phyloP scores from a whole-genome alignment of 108 stramenopile genomes.

The Stephanodiscus triporus region DNA sequence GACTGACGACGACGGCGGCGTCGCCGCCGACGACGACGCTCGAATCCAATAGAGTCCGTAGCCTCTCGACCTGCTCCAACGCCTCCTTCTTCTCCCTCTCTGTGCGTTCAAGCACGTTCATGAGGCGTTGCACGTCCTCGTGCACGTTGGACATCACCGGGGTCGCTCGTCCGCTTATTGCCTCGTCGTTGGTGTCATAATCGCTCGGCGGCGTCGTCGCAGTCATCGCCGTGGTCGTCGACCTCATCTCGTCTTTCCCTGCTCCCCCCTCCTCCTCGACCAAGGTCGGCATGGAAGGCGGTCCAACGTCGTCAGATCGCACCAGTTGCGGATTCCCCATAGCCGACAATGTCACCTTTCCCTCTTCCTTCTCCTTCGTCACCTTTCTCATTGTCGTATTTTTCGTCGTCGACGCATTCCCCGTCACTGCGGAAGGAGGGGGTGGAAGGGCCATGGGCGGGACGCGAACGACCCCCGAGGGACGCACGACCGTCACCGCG shows the following conservation, averaged over 20 bases:
- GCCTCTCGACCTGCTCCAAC: conserved; percentile 26
- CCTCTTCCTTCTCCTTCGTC: neutral
- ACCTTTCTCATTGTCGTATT: neutral
- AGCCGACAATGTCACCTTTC: neutral
- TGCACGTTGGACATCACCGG: conserved; percentile 25
- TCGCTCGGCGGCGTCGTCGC: neutral
- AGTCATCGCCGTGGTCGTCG: too few relatives aligned
- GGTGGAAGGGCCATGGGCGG: neutral
- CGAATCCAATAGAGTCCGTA: conserved; percentile 12
- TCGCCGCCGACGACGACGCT: neutral
- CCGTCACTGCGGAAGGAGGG: neutral
- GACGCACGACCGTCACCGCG: neutral
- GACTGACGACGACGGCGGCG: neutral
- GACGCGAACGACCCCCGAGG: conserved; percentile 2
- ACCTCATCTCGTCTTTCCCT: neutral
- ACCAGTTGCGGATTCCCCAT: too few relatives aligned
- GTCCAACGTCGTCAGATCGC: neutral
- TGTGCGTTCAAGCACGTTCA: conserved; percentile 13
- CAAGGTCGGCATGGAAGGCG: neutral
- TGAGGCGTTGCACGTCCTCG: conserved; percentile 13
- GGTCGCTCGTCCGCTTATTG: conserved; percentile 18
- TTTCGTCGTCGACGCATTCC: neutral
- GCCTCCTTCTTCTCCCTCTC: conserved; percentile 24
- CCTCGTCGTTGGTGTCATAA: neutral
- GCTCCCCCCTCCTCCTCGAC: neutral